Percentiles rank a stretch among this genome's conserved stretches.
phyloP scores from a whole-genome alignment of 2,329 filamentous ascomycete species.

The Pseudogymnoascus sp. region DNA sequence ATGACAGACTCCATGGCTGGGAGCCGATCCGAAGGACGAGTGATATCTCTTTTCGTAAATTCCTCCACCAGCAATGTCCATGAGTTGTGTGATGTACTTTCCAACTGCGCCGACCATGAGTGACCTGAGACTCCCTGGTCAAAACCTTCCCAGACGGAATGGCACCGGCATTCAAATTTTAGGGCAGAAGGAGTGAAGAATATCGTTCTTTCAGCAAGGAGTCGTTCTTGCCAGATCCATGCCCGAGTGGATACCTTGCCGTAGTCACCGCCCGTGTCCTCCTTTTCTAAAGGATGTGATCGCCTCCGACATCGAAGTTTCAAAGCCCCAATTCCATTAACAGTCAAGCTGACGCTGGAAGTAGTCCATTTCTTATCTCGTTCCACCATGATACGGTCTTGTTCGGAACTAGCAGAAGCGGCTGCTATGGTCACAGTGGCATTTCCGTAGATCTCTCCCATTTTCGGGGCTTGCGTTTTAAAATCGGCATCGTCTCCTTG shows the following conservation, averaged over 20 bases:
- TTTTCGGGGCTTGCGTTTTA: conserved; percentile 12
- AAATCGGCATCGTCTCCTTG: not conserved
- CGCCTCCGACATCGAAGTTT: not conserved
- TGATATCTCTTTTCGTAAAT: not conserved
- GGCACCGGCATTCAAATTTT: not conserved
- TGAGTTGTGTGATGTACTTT: not conserved
- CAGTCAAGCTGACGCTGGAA: not conserved
- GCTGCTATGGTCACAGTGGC: conserved; percentile 12
- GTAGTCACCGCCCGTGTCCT: not conserved
- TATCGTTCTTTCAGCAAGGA: not conserved
- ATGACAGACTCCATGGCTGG: not conserved
- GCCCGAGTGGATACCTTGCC: not conserved
- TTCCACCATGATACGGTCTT: not conserved
- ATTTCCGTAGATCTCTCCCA: conserved; percentile 12
- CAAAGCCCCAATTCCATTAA: not conserved
- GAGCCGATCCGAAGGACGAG: not conserved
- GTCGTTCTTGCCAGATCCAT: not conserved
- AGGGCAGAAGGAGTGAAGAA: not conserved
- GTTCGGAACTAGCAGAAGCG: not conserved
- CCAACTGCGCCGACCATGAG: not conserved
- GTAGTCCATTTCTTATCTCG: not conserved
- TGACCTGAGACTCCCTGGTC: not conserved
- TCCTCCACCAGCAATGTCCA: not conserved
- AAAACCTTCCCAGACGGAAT: not conserved
- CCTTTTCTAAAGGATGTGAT: not conserved